Evolutionary conservation across 768 basidiomycete species (phyloP), one percentile per base, ranked within the genome.

Genomic region (Tulasnella sp.): DNA sequence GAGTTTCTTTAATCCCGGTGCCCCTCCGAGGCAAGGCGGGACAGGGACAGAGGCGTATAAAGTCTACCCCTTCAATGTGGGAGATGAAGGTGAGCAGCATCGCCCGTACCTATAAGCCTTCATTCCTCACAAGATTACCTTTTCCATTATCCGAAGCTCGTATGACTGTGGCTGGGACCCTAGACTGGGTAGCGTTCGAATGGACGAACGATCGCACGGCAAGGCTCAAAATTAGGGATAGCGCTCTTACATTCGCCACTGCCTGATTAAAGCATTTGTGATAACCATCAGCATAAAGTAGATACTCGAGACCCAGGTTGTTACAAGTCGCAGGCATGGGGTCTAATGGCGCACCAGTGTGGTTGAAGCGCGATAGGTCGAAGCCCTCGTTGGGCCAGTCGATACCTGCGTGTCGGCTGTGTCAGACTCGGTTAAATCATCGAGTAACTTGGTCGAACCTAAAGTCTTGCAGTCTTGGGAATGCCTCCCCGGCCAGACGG

Each of bases 1-100:
- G 34, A 96, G 95, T 81, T 91, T 99, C 84, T 96, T 99, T 84
- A 92, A 92, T 84, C 92, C 94, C 1, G 97, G 97, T 1, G 93
- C 93, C 9, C 97, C 96, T 2, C 97, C 98, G 7, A 87, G 95
- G 40, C 96, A 98, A 85, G 96, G 96, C 0, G 84, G 84, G 10
- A 89, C 91, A 82, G 93, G 95, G 21, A 92, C 92, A 0, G 89
- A 93, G 73, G 95, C 98, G 0, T 99, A 90, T 88, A 99, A 97
- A 85, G 92, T 91, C 3, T 88, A 97, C 74, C 89, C 89, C 52
- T 98, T 98, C 85, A 92, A 93, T 80, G 88, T 98, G 14, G 95
- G 94, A 0, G 90, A 92, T 71, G 93, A 93, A 83, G 94, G 96
- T 95, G 82, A 83, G 90, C 84, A 31, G 14, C 10, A 12, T 68